Percentiles rank a stretch among this genome's conserved stretches.
Conservation (phyloP, 495 filamentous ascomycete species). For the Recurvomyces mirabilis region DNA sequence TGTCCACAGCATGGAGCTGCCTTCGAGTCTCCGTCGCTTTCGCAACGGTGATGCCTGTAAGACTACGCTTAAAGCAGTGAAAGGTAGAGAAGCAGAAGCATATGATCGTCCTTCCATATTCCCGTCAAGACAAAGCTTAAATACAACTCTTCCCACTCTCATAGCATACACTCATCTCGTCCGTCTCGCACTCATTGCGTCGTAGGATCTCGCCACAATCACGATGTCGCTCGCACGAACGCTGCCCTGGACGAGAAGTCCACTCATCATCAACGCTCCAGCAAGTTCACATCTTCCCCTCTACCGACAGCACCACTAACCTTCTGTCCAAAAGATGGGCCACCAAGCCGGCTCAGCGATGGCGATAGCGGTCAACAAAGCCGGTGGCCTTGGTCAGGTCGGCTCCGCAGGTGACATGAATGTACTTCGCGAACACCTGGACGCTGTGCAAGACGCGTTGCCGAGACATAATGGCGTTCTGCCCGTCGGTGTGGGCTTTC, state of each 20-base stretch:
- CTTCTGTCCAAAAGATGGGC: slow-evolving; percentile 5
- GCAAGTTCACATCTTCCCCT: slow-evolving; percentile 49
- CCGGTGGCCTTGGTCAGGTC: slow-evolving; percentile 34
- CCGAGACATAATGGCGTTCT: slow-evolving; percentile 23
- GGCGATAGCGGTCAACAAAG: slow-evolving; percentile 2
- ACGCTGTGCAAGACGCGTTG: slow-evolving; percentile 27
- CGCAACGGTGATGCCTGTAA: too few relatives aligned
- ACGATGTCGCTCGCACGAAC: slow-evolving; percentile 6
- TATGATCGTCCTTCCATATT: too few relatives aligned
- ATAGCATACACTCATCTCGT: too few relatives aligned
- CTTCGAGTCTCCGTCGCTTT: too few relatives aligned
- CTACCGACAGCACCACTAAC: neutral
- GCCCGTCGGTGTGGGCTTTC: slow-evolving; percentile 50
- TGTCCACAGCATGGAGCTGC: too few relatives aligned
- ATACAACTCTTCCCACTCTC: neutral
- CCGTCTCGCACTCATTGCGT: too few relatives aligned
- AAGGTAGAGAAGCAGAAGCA: too few relatives aligned
- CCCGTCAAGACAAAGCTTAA: too few relatives aligned
- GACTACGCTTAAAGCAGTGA: too few relatives aligned
- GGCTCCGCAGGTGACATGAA: slow-evolving; percentile 26
- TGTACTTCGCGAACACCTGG: slow-evolving; percentile 18
- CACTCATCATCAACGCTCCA: slow-evolving; percentile 57
- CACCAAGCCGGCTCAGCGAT: neutral
- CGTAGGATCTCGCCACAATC: too few relatives aligned
- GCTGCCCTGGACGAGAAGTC: slow-evolving; percentile 53